Percentiles rank a stretch among this genome's conserved stretches.
Conservation (phyloP, 2,329 filamentous ascomycete species). For the Fusarium multiceps region DNA sequence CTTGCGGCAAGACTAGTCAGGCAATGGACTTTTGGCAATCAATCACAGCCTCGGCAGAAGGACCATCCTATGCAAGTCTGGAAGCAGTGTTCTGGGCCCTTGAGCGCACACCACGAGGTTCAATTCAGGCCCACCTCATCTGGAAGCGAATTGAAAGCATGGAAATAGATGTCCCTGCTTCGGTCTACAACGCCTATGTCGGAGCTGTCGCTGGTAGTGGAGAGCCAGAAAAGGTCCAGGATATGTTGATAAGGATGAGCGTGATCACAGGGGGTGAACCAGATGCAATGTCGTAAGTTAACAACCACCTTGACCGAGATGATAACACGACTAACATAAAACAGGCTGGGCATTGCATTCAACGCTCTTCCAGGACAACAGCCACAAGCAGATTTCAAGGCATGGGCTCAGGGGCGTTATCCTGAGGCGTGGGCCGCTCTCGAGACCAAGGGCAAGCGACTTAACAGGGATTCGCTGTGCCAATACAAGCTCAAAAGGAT, state of each 20-base stretch:
- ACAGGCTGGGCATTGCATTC: slow-evolving; percentile 78
- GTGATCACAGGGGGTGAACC: slow-evolving; percentile 73
- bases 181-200: slow-evolving; percentile 81
- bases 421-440: slow-evolving; percentile 76
- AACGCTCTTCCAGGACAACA: slow-evolving; percentile 75
- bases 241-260: slow-evolving; percentile 74
- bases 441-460: slow-evolving; percentile 62
- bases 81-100: slow-evolving; percentile 84
- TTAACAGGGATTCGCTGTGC: slow-evolving; percentile 58
- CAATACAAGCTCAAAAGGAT: slow-evolving; percentile 63
- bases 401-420: slow-evolving; percentile 77
- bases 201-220: slow-evolving; percentile 80
- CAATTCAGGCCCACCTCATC: slow-evolving; percentile 71
- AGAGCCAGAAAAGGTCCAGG: slow-evolving; percentile 73
- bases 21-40: slow-evolving; percentile 86
- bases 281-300: slow-evolving; percentile 76
- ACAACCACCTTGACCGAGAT: neutral
- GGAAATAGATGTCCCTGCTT: slow-evolving; percentile 80
- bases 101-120: slow-evolving; percentile 69
- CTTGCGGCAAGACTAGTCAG: slow-evolving; percentile 71
- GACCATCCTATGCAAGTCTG: slow-evolving; percentile 84
- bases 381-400: slow-evolving; percentile 76
- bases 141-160: slow-evolving; percentile 78
- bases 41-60: slow-evolving; percentile 85
- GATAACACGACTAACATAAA: slow-evolving; percentile 25